Conservation (phyloP, 2,329 filamentous ascomycete species). For the Ophiostoma himal-ulmi region DNA sequence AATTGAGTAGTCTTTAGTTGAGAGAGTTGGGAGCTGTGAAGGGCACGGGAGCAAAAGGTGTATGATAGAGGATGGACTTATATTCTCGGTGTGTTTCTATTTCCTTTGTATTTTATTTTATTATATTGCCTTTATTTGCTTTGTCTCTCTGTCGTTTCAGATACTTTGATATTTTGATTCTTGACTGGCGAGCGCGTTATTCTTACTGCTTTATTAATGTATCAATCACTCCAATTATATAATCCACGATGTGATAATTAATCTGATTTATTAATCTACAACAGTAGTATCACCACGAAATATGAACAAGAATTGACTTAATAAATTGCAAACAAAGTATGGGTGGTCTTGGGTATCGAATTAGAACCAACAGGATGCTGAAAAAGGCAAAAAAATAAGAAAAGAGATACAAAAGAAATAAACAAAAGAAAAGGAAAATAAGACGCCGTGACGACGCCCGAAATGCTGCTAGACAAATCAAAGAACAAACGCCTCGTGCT, state of each 20-base stretch:
- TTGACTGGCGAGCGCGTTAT: background rate
- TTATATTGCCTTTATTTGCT: background rate
- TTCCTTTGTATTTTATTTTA: slow-evolving; percentile 12
- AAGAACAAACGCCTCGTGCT: background rate
- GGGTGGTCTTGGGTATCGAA: slow-evolving; percentile 21
- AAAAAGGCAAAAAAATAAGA: slow-evolving; percentile 5
- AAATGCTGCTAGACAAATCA: background rate
- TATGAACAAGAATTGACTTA: background rate
- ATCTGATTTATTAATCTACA: background rate
- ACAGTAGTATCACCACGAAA: background rate
- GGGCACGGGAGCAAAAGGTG: background rate
- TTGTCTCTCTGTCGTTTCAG: background rate
- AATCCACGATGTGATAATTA: background rate
- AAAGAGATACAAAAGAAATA: background rate
- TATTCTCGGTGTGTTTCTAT: background rate
- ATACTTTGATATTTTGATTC: background rate
- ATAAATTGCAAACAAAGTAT: slow-evolving; percentile 6
- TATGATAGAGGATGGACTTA: background rate
- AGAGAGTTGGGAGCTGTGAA: background rate
- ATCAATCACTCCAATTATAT: background rate
- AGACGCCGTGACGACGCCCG: background rate
- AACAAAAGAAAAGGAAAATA: background rate
- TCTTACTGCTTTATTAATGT: background rate
- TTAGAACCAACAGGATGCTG: slow-evolving; percentile 14
- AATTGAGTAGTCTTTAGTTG: slow-evolving; percentile 59